Conservation (phyloP, 1,139 yeast species). For the Geotrichum reessii region DNA sequence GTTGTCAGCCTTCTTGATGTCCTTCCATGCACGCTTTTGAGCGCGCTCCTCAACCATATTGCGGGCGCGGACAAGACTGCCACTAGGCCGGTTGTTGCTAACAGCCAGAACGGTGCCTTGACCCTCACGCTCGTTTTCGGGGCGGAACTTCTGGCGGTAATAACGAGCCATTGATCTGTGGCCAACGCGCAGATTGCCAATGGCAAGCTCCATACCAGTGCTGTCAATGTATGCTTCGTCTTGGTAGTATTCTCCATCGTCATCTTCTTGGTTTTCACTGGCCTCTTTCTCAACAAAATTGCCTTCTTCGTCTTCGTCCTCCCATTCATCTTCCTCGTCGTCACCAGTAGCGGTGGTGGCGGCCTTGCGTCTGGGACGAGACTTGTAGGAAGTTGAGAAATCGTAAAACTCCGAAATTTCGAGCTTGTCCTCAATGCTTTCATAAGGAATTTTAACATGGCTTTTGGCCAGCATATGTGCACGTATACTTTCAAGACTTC, state of each 20-base stretch:
- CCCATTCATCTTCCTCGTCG: slow-evolving; percentile 44
- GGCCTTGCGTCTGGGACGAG: slow-evolving; percentile 21
- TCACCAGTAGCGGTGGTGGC: slow-evolving; percentile 30
- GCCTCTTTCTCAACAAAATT: slow-evolving; percentile 32
- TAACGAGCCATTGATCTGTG: slow-evolving; percentile 85
- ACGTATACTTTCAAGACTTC: slow-evolving; percentile 75
- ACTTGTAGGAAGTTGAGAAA: slow-evolving; percentile 60
- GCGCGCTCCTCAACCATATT: slow-evolving; percentile 45
- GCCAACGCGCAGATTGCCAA: slow-evolving; percentile 87
- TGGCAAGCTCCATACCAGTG: slow-evolving; percentile 69
- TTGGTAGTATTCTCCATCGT: slow-evolving; percentile 41
- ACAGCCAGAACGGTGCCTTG: slow-evolving; percentile 94
- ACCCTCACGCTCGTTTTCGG: slow-evolving; percentile 76
- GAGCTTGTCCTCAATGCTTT: slow-evolving; percentile 69
- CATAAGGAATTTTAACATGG: slow-evolving; percentile 88
- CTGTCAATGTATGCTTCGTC: slow-evolving; percentile 45
- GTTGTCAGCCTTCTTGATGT: slow-evolving; percentile 61
- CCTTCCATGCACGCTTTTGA: slow-evolving; percentile 74
- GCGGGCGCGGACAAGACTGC: slow-evolving; percentile 43
- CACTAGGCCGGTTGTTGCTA: slow-evolving; percentile 60
- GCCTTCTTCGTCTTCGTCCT: slow-evolving; percentile 41
- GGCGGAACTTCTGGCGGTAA: slow-evolving; percentile 76
- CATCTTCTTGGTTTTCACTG: slow-evolving; percentile 45
- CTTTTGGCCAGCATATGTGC: slow-evolving; percentile 84
- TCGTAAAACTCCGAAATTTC: slow-evolving; percentile 83